A percentile compares a stretch with the other conserved stretches of the same genome.
These are phyloP conservation scores for Pilatotrama ljubarskyi DNA, from an alignment of 768 basidiomycete genomes.

Conservation along the genomic window DNA sequence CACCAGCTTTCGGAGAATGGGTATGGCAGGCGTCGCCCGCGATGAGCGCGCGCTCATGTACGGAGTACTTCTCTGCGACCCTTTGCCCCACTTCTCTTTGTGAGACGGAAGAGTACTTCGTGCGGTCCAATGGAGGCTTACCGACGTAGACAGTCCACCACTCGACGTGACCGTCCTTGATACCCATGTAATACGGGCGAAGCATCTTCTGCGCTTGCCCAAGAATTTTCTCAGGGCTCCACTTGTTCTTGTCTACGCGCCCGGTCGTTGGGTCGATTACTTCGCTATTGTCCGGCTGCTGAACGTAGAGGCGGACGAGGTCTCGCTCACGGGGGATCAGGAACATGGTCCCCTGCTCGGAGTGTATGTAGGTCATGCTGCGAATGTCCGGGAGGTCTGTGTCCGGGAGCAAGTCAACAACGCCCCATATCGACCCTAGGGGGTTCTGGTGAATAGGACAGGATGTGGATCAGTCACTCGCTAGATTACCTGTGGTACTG, in stretches of 20 bases:
- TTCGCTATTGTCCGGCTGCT: constrained; percentile 50
- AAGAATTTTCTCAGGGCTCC: constrained; percentile 43
- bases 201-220: constrained; percentile 59
- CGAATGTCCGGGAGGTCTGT: constrained; percentile 81
- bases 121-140: constrained; percentile 25
- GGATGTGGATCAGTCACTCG: background rate
- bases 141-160: constrained; percentile 58
- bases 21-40: constrained; percentile 57
- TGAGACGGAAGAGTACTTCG: too few species aligned
- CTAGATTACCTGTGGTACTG: constrained; percentile 36
- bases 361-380: constrained; percentile 65
- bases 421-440: constrained; percentile 42
- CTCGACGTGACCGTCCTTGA: constrained; percentile 35
- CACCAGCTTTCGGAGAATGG: constrained; percentile 45
- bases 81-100: constrained; percentile 60
- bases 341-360: constrained; percentile 67
- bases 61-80: constrained; percentile 51
- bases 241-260: constrained; percentile 52
- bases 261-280: constrained; percentile 46
- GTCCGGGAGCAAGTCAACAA: constrained; percentile 56
- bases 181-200: constrained; percentile 16
- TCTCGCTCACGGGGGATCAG: constrained; percentile 72
- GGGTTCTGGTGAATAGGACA: too few species aligned
- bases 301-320: constrained; percentile 70
- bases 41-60: constrained; percentile 52